phyloP scores from a whole-genome alignment of 345 rosid species.

The Salix udensis region DNA sequence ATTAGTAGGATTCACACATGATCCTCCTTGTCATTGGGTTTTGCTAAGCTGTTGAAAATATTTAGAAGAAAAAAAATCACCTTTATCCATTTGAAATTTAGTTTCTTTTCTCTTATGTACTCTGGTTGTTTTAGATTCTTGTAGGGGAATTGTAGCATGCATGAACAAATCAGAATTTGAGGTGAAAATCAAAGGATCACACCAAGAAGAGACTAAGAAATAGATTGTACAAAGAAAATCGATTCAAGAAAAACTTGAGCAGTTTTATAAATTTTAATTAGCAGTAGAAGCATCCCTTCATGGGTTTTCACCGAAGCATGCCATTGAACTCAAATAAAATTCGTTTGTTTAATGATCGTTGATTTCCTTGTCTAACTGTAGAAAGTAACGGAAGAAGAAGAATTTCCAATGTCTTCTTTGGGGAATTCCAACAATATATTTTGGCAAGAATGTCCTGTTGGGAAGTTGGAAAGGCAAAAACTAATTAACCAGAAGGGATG shows the following conservation, averaged over 20 bases:
- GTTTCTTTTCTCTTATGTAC: neutral
- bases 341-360: neutral
- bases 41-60: neutral
- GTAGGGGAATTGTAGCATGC: neutral
- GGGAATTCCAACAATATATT: conserved; percentile 70
- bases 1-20: neutral
- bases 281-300: neutral
- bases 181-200: no score
- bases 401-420: conserved; percentile 50
- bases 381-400: conserved; percentile 14
- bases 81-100: neutral
- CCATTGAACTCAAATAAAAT: neutral
- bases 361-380: conserved; percentile 11
- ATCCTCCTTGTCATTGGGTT: neutral
- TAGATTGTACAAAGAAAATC: no score
- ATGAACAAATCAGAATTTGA: neutral
- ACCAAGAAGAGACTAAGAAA: no score
- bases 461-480: conserved; percentile 71
- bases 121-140: neutral
- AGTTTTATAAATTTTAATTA: neutral
- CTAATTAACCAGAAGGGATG: conserved; percentile 81
- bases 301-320: neutral
- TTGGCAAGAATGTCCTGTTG: conserved; percentile 89
- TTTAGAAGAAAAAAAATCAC: neutral
- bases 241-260: no score